phyloP scores from a whole-genome alignment of 140 eudicot species.

The Erigeron philadelphicus region DNA sequence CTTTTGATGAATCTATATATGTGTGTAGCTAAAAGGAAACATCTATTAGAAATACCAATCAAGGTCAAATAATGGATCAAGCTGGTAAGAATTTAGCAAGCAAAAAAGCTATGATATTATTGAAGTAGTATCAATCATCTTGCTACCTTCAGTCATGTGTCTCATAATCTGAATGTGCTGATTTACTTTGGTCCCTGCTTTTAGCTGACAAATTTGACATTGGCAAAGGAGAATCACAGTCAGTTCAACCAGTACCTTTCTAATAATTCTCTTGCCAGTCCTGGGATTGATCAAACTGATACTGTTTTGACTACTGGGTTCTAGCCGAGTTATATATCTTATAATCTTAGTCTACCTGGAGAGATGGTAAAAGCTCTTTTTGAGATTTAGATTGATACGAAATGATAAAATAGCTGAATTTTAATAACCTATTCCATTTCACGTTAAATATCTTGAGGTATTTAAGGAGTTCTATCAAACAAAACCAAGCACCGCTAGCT shows the following conservation, averaged over 20 bases:
- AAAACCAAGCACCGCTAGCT: slow-evolving; percentile 61
- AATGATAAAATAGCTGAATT: neutral
- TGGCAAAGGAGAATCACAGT: slow-evolving; percentile 58
- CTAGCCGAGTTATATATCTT: slow-evolving; percentile 70
- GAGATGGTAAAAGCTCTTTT: slow-evolving; percentile 53
- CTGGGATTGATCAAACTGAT: slow-evolving; percentile 60
- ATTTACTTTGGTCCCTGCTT: slow-evolving; percentile 15
- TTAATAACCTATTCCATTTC: slow-evolving; percentile 2
- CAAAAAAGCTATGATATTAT: too few species aligned
- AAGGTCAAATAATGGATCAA: too few species aligned
- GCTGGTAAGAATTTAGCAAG: too few species aligned
- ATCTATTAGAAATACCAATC: too few species aligned
- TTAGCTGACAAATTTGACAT: slow-evolving; percentile 63
- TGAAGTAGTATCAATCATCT: too few species aligned
- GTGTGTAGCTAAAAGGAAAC: too few species aligned
- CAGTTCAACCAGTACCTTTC: slow-evolving; percentile 47
- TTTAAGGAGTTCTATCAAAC: slow-evolving; percentile 60
- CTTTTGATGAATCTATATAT: too few species aligned
- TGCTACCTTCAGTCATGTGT: neutral
- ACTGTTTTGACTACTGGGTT: slow-evolving; percentile 72
- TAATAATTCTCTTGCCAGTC: slow-evolving; percentile 29
- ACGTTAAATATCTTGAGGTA: slow-evolving; percentile 71
- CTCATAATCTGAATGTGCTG: neutral
- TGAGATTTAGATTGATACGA: slow-evolving; percentile 1
- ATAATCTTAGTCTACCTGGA: slow-evolving; percentile 53